phyloP scores from a whole-genome alignment of 805 yeast species.

The Monosporozyma servazzii region DNA sequence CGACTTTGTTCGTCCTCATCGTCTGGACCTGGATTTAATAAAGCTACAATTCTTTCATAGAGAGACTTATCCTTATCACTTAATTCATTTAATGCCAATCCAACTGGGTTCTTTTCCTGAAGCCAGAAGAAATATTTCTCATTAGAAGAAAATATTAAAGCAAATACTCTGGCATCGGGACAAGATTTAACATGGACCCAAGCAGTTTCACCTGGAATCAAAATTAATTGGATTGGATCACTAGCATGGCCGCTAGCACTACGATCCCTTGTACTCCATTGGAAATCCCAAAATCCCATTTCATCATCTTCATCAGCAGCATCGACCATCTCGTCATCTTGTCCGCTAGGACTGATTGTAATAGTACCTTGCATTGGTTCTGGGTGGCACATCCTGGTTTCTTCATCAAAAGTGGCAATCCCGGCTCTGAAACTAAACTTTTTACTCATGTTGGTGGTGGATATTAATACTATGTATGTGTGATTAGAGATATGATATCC shows the following conservation, averaged over 20 bases:
- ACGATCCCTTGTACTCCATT: slow-evolving; percentile 27
- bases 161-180: slow-evolving; percentile 66
- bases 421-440: slow-evolving; percentile 50
- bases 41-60: slow-evolving; percentile 39
- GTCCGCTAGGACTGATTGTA: slow-evolving; percentile 18
- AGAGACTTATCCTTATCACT: slow-evolving; percentile 49
- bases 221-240: slow-evolving; percentile 39
- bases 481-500: neutral
- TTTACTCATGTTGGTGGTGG: slow-evolving; percentile 7
- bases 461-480: neutral
- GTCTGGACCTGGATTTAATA: slow-evolving; percentile 33
- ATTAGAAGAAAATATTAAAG: slow-evolving; percentile 58
- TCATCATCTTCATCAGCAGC: slow-evolving; percentile 18
- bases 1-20: slow-evolving; percentile 14
- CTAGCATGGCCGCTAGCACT: slow-evolving; percentile 17
- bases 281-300: slow-evolving; percentile 28
- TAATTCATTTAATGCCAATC: slow-evolving; percentile 37
- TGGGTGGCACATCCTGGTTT: slow-evolving; percentile 47
- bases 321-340: neutral
- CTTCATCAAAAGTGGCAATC: slow-evolving; percentile 48
- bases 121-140: slow-evolving; percentile 57
- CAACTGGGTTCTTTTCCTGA: slow-evolving; percentile 56
- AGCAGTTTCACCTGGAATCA: slow-evolving; percentile 78
- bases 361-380: slow-evolving; percentile 45
- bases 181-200: slow-evolving; percentile 65